phyloP scores from a whole-genome alignment of 164 flowering plant genomes.

The Echeveria elegans region DNA sequence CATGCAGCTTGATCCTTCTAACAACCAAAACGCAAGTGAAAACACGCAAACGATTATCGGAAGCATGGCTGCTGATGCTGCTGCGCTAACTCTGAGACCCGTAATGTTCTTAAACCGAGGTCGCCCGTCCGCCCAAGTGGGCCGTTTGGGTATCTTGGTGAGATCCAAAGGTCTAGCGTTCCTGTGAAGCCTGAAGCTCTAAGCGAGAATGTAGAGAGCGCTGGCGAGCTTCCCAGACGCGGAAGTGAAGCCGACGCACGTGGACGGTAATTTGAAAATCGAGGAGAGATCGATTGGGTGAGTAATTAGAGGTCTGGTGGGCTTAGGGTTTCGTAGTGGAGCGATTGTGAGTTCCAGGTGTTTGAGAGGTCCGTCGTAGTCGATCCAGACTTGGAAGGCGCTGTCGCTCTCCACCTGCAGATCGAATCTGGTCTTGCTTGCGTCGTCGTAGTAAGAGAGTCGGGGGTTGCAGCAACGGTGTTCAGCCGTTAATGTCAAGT shows the following conservation, averaged over 20 bases:
- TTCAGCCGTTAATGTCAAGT: conserved; percentile 32
- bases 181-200: conserved; percentile 47
- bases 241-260: conserved; percentile 77
- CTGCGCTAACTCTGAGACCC: neutral
- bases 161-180: conserved; percentile 31
- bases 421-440: conserved; percentile 8
- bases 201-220: conserved; percentile 46
- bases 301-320: conserved; percentile 29
- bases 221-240: conserved; percentile 53
- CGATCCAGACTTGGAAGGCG: conserved; percentile 51
- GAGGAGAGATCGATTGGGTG: conserved; percentile 48
- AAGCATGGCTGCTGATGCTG: neutral
- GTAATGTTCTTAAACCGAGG: conserved; percentile 2
- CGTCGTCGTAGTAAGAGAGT: conserved; percentile 15
- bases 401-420: conserved; percentile 21
- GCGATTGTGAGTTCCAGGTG: conserved; percentile 38
- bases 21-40: neutral
- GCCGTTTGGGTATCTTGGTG: conserved; percentile 31
- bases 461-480: conserved; percentile 25
- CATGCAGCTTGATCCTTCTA: neutral
- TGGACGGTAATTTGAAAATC: conserved; percentile 21
- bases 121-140: conserved; percentile 9
- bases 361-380: conserved; percentile 33
- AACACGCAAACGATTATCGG: neutral
- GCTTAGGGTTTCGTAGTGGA: conserved; percentile 15